Evolutionary conservation across 2,329 filamentous ascomycete genomes (phyloP), one percentile per base, ranked within the genome.

Genomic region (Sphaerulina vaccinii): DNA sequence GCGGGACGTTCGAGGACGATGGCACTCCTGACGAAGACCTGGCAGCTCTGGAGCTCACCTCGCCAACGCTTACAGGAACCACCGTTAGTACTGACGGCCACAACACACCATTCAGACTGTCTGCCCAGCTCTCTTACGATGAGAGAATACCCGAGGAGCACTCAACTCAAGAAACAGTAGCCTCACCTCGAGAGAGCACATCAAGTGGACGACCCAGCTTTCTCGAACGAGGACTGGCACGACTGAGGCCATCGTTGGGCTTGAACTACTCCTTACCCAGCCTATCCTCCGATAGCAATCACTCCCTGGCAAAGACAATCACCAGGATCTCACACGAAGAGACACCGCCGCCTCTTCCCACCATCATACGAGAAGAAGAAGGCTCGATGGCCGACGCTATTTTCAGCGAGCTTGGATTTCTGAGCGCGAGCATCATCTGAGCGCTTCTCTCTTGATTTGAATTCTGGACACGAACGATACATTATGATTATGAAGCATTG

Each of bases 61-160:
- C 68, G 3, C 68, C 68, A 7, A 66, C 65, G 10, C 68, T 69
- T 53, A 64, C 61, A 24, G 65, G 61, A 35, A 61, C 60, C 27
- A 69, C 68, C 13, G 44, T 68, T 19, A 66, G 63, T 54, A 65
- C 65, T 10, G 58, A 50, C 21, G 63, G 57, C 43, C 36, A 64
- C 40, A 58, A 56, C 40, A 64, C 62, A 19, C 63, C 65, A 23
- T 62, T 58, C 51, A 60, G 59, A 21, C 57, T 64, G 9, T 56
- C 57, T 3, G 38, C 53, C 8, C 57, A 58, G 22, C 19, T 21
- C 3, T 19, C 27, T 8, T 32, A 8, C 18, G 37, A 39, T 22
- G 37, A 39, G 6, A 11, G 11, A 7, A 22, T 7, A 7, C 2
- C 3, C 7, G 33, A 15, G 11, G 22, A 42, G 35, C n/a, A 32